Evolutionary conservation across 2,329 filamentous ascomycete species (phyloP), one percentile per base, ranked within the genome.

Genomic region (Apiospora kogelbergensis): DNA sequence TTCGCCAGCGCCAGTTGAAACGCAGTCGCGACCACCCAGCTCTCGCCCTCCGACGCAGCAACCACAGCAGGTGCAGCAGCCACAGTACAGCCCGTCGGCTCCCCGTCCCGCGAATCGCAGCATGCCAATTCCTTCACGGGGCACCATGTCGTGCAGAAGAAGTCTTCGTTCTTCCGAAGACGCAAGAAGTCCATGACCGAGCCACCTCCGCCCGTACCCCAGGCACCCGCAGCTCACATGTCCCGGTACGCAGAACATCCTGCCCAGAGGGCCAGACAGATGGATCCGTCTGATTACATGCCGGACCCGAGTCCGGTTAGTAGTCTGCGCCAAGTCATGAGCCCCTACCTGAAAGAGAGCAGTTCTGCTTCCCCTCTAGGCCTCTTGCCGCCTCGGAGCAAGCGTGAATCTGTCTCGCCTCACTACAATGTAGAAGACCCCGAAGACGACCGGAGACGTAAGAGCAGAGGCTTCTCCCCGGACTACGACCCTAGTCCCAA

Each of bases 141-240:
- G 17, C 45, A 84, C 20, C 83, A 85, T 68, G 81, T 83, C 24
- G 82, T 98, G 66, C 92, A 93, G 75, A 98, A 98, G 84, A 98
- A 98, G 80, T 97, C 95, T 0, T 95, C 94, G 0, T 98, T 99
- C 82, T 98, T 98, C 82, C 89, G 96, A 71, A 88, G 96, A 70
- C 89, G 95, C 72, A 98, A 98, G 87, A 97, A 95, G 86, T 97
- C 95, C 6, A 81, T 94, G 42, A 88, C 89, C 17, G 94, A 97
- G 71, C 89, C 91, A 42, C 89, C 91, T 10, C 80, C 90, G 40
- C 87, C 86, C 0, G 74, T 80, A 41, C 85, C 79, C 60, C 79
- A 72, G 48, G 67, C 73, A 63, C 76, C 67, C 45, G 69, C 73
- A 37, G 75, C 75, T 63, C 68, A 75, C 10, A 68, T 37, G n/a